Base-by-base conservation (phyloP, 108 stramenopile genomes). In the Stephanodiscus triporus region DNA sequence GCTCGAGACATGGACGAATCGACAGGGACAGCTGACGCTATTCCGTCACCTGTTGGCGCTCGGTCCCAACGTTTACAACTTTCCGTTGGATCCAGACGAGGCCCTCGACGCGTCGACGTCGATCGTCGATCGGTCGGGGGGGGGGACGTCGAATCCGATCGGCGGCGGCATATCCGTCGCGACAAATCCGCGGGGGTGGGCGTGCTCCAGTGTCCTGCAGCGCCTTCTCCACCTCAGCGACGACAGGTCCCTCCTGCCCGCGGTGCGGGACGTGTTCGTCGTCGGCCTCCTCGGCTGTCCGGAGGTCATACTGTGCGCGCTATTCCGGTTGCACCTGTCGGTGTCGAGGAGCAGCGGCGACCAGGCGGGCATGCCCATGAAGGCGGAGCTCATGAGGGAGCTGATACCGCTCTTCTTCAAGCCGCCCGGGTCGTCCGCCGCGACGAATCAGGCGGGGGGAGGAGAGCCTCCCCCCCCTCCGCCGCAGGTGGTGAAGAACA, bases 351-450 rank as follows among this genome's bases (percentile, higher is more conserved):
- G 32, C 49, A 56, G 80, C 53, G 70, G 75, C 53, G 20, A 70
- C 49, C 11, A 76, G 60, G 32, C 56, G 53, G 95, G 92, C 0
- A 83, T 85, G 80, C 88, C 89, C 64, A 80, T 96, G 48, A 94
- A 91, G 76, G 83, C 82, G 50, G 97, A 98, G 68, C 66, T 97
- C 64, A 96, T 98, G 92, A 68, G 91, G 47, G 91, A 94, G 64
- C 86, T 98, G 61, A 94, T 96, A 63, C 95, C 95, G 0, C 65
- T 95, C 17, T 96, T 97, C 79, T 98, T 98, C 76, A 83, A 88
- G 65, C 96, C 97, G 17, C 13, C 56, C n/a, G n/a, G n/a, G n/a
- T 26, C 53, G 23, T 11, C 40, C 40, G 1, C 40, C 10, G 40
- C 40, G 10, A 11, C 40, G 40, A 5, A 9, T 9, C 40, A 11